Percentiles rank a stretch among this genome's conserved stretches.
Conservation (phyloP, 805 yeast genomes). For the Wickerhamomyces pijperi region DNA sequence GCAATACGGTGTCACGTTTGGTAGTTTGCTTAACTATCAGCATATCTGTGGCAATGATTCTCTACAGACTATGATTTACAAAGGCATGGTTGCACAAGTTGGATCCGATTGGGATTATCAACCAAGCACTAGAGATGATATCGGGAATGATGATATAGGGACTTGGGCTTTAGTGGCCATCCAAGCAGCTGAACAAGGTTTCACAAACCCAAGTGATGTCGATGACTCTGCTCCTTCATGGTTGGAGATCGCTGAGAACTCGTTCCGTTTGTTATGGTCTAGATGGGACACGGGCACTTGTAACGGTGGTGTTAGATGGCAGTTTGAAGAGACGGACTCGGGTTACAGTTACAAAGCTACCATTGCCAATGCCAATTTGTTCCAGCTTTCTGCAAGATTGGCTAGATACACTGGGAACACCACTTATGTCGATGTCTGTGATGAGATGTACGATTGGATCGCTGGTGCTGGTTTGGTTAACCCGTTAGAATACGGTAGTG, state of each 20-base stretch:
- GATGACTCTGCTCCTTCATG: slow-evolving; percentile 34
- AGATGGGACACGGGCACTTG: slow-evolving; percentile 50
- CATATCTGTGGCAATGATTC: slow-evolving; percentile 59
- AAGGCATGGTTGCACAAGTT: slow-evolving; percentile 34
- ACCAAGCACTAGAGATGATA: slow-evolving; percentile 47
- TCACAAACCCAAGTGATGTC: slow-evolving; percentile 29
- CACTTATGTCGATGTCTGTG: slow-evolving; percentile 40
- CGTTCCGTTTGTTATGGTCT: slow-evolving; percentile 41
- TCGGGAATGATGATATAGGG: slow-evolving; percentile 66
- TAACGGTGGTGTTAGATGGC: slow-evolving; percentile 64
- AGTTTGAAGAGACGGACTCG: slow-evolving; percentile 45
- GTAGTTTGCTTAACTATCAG: slow-evolving; percentile 59
- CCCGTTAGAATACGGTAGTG: slow-evolving; percentile 18
- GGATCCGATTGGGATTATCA: slow-evolving; percentile 41
- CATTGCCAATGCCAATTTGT: slow-evolving; percentile 53
- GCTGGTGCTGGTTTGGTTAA: slow-evolving; percentile 34
- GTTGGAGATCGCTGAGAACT: slow-evolving; percentile 46
- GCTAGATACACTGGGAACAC: slow-evolving; percentile 45
- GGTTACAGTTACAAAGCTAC: slow-evolving; percentile 58
- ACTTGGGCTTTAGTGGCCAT: slow-evolving; percentile 57
- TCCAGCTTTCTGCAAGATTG: slow-evolving; percentile 52
- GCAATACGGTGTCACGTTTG: slow-evolving; percentile 80
- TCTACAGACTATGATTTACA: slow-evolving; percentile 41
- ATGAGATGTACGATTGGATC: slow-evolving; percentile 50
- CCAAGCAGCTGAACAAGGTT: slow-evolving; percentile 51